Conservation (phyloP, 2,329 filamentous ascomycete genomes). For the Cercospora sp. region DNA sequence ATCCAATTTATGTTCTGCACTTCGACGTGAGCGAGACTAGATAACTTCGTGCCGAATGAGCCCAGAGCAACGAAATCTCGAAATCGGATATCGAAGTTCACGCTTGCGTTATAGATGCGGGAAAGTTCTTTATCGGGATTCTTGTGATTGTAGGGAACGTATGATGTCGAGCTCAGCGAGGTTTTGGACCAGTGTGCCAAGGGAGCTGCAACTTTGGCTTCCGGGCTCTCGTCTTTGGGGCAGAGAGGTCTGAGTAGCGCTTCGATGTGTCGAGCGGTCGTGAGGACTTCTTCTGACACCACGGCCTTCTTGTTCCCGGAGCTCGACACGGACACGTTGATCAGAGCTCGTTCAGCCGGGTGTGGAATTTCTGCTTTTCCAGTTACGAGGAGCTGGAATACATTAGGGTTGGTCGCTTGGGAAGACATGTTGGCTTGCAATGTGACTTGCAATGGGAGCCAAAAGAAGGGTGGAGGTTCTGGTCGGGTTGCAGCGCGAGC, state of each 20-base stretch:
- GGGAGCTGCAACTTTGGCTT: constrained; percentile 22
- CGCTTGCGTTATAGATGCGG: constrained; percentile 18
- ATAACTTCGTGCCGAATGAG: constrained; percentile 24
- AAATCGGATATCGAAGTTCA: constrained; percentile 32
- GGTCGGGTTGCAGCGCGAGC: neutral
- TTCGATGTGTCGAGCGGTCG: constrained; percentile 29
- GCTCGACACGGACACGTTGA: constrained; percentile 28
- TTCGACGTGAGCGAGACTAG: constrained; percentile 24
- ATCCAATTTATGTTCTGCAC: constrained; percentile 24
- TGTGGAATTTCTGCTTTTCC: constrained; percentile 28
- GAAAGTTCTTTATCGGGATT: constrained; percentile 10
- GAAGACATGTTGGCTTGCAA: constrained; percentile 7
- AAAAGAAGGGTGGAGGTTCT: neutral
- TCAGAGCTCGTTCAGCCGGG: constrained; percentile 27
- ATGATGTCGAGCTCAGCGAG: constrained; percentile 24
- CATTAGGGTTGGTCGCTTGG: neutral
- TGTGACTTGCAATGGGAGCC: neutral
- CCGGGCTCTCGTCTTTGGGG: constrained; percentile 17
- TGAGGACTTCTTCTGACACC: constrained; percentile 29
- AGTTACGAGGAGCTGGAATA: constrained; percentile 25
- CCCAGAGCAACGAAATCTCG: constrained; percentile 29
- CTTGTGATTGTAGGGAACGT: constrained; percentile 20
- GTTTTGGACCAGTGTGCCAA: constrained; percentile 32
- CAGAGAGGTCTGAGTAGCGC: constrained; percentile 21
- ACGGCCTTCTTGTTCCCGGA: constrained; percentile 26